Evolutionary conservation across 495 filamentous ascomycete genomes (phyloP), one percentile per base, ranked within the genome.

Genomic region (Penicillium silybi): DNA sequence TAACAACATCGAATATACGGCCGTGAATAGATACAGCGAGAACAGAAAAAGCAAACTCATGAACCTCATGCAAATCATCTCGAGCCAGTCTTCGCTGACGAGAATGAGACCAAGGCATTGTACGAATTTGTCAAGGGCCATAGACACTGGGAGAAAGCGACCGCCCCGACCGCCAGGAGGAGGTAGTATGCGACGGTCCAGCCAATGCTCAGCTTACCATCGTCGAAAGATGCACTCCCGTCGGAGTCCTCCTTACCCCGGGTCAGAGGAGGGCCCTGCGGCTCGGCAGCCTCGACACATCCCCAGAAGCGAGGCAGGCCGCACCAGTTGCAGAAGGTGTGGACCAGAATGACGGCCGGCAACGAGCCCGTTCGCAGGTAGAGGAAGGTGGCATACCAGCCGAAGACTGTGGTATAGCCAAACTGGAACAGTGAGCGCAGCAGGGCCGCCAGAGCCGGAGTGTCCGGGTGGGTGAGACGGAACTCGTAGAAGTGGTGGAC

Each of bases 401-500:
- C 93, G 56, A 98, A 98, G 20, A 97, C 64, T 16, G 90, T 90
- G 4, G 93, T 97, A 63, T 95, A 98, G n/a, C 79, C 74, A 58
- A 98, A 86, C 64, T 98, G 93, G 54, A 97, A 80, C 17, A 90
- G 37, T 1, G 88, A 88, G 40, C 89, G 83, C 5, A 89, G 53
- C 1, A 92, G 48, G 5, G 83, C 84, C 1, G 75, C 72, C 4
- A 76, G 37, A 11, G 81, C 56, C 5, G 86, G 77, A 2, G 85
- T 83, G 54, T 82, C 74, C 15, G 92, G 90, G 61, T 96, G 81
- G 0, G 85, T 87, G 9, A 95, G 72, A 26, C 84, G 82, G 73
- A 92, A 97, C 71, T 98, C 93, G 72, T 96, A 96, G 68, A 91
- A 89, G 71, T 97, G 93, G 69, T 98, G 92, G 23, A 96, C 68